Percentiles rank a stretch among this genome's conserved stretches.
Conservation (phyloP, 2,329 filamentous ascomycete species). For the Bisporella sp. region DNA sequence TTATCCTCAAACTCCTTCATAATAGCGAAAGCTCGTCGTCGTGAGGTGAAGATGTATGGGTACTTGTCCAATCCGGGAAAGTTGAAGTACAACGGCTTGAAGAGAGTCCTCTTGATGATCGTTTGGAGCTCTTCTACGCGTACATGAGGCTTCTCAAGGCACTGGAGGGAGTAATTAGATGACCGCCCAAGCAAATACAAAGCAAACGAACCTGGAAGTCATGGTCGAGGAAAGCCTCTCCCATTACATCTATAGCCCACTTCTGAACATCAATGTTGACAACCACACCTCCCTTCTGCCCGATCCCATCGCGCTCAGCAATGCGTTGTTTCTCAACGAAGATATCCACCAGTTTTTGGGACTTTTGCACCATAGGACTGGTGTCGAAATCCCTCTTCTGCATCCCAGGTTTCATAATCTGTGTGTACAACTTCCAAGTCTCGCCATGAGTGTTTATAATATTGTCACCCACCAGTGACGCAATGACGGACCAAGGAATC, state of each 20-base stretch:
- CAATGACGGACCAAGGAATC: slow-evolving; percentile 26
- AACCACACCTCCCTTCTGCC: neutral
- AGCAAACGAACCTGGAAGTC: too few species aligned
- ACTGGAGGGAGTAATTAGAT: too few species aligned
- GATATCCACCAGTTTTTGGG: neutral
- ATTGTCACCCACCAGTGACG: slow-evolving; percentile 27
- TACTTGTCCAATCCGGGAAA: slow-evolving; percentile 5
- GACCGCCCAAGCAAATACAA: too few species aligned
- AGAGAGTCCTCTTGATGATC: slow-evolving; percentile 1
- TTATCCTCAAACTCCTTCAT: neutral
- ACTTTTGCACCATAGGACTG: neutral
- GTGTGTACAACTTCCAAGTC: slow-evolving; percentile 25
- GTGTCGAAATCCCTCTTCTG: slow-evolving; percentile 16
- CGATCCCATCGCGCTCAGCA: too few species aligned
- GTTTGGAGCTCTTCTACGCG: slow-evolving; percentile 2
- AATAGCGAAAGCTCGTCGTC: neutral
- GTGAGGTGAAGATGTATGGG: neutral
- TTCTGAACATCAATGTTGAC: neutral
- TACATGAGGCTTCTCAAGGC: neutral
- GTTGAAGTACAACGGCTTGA: slow-evolving; percentile 5
- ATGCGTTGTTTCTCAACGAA: neutral
- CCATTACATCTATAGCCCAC: neutral
- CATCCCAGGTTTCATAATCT: slow-evolving; percentile 26
- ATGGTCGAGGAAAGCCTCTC: neutral
- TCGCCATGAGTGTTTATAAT: slow-evolving; percentile 28